Evolutionary conservation across 2,329 filamentous ascomycete species (phyloP).

Genomic region (Curvularia sp.): DNA sequence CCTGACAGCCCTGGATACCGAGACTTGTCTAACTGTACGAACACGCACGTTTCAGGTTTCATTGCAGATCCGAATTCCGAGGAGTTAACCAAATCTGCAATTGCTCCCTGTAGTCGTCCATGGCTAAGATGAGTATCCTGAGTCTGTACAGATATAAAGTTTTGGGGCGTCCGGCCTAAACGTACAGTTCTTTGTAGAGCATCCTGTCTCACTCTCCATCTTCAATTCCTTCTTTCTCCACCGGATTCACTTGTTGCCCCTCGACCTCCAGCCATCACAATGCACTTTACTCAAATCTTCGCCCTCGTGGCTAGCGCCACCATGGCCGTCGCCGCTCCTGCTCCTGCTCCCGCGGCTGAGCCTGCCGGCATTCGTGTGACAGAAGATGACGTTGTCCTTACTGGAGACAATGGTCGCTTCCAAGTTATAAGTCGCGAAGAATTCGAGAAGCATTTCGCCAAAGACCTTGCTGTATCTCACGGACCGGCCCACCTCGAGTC

Average conservation of each 20-base stretch:
- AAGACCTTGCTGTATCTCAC: conserved; percentile 20
- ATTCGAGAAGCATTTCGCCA: conserved; percentile 25
- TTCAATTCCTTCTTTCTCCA: neutral
- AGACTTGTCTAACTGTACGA: neutral
- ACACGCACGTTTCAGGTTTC: neutral
- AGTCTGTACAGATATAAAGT: neutral
- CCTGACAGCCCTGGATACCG: neutral
- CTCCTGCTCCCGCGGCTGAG: conserved; percentile 4
- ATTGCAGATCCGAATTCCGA: neutral
- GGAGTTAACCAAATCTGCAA: neutral
- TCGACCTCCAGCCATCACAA: conserved; percentile 6
- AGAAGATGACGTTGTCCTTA: conserved; percentile 37
- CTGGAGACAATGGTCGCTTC: conserved; percentile 33
- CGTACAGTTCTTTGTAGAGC: neutral
- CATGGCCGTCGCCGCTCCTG: conserved; percentile 26
- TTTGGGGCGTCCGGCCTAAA: conserved; percentile 1
- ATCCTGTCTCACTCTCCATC: neutral
- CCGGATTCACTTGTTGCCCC: conserved; percentile 7
- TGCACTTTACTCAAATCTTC: conserved; percentile 29
- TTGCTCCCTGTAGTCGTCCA: neutral
- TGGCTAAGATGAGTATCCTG: neutral
- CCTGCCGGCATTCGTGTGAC: conserved; percentile 19
- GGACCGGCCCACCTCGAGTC: conserved; percentile 29
- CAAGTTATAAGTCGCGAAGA: conserved; percentile 34
- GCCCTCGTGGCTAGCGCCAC: conserved; percentile 25